Base-by-base conservation (phyloP, 164 flowering plant genomes). In the Macadamia tetraphylla region DNA sequence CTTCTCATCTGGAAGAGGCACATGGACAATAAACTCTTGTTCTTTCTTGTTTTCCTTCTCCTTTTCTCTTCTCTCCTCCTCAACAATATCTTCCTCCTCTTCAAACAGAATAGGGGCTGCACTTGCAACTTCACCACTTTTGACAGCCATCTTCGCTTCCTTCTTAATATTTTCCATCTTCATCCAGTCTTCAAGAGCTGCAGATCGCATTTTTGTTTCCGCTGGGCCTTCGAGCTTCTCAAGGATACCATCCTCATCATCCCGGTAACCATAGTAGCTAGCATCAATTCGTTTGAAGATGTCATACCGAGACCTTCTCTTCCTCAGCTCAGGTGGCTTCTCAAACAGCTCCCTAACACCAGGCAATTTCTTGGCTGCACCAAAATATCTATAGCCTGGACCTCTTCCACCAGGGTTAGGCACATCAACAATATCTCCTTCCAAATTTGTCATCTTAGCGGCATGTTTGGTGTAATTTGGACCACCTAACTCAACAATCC, bases 391-490 rank as follows among this genome's bases (percentile, higher is more conserved):
- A 66, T 91, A 91, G 1, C 98, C 98, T 0, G 96, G 94, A 30
- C 98, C 97, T 1, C 97, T 82, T 6, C 97, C 97, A 57, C 96
- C 82, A 43, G 97, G 97, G 71, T 91, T 93, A 0, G 97, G 98
- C 9, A 93, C 98, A 68, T 93, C 98, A 13, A 93, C 86, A 32
- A 93, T 93, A 66, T 93, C 91, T 0, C 98, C 98, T 0, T 91
- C 98, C 61, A 93, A 74, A 73, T 93, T 97, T 1, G 97, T 93
- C 98, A 93, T 91, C 72, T 93, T 87, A 0, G 98, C 85, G 0
- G 87, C 71, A 55, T 83, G 79, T 56, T 71, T 84, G 29, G 84
- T 44, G 73, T 93, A 85, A 74, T 93, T 89, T 0, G 88, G 90
- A 13, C 98, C 98, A 10, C 98, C 97, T 1, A 93, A 82, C 74